Percentiles rank a stretch among this genome's conserved stretches.
Conservation (phyloP, 345 rosid genomes). For the Eutrema heterophyllum region DNA sequence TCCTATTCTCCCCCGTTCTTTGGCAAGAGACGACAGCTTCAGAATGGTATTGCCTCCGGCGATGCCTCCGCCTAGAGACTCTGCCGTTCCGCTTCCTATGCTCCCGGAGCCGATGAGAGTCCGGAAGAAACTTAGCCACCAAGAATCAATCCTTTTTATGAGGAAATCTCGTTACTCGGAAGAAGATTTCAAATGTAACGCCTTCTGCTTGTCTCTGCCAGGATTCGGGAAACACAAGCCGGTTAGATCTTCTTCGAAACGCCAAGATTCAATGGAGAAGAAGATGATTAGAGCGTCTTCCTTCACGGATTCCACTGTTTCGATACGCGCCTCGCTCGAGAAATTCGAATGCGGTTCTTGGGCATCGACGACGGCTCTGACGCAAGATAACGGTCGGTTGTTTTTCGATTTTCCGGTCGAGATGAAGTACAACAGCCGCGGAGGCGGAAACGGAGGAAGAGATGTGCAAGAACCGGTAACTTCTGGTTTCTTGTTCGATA, state of each 20-base stretch:
- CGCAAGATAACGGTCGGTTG: conserved; percentile 36
- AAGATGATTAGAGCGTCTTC: conserved; percentile 29
- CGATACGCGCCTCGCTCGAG: conserved; percentile 72
- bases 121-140: conserved; percentile 42
- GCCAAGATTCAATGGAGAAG: conserved; percentile 26
- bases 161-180: conserved; percentile 12
- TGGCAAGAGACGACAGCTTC: conserved; percentile 33
- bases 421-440: conserved; percentile 27
- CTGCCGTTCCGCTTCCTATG: conserved; percentile 30
- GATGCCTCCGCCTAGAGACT: conserved; percentile 29
- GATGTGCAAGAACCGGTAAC: conserved; percentile 59
- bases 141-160: conserved; percentile 1
- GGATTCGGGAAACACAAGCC: conserved; percentile 59
- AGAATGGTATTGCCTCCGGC: conserved; percentile 43
- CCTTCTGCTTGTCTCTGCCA: conserved; percentile 68
- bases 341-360: conserved; percentile 88
- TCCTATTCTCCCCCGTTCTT: conserved; percentile 13
- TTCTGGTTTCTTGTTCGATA: conserved; percentile 63
- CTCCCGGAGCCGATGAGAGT: conserved; percentile 31
- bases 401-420: conserved; percentile 64
- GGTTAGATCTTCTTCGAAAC: conserved; percentile 34
- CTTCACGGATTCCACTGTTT: conserved; percentile 32
- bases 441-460: conserved; percentile 29
- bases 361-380: conserved; percentile 57
- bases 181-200: conserved; percentile 64